Conservation (phyloP, 306 rosid genomes). For the Dicorynia guianensis region DNA sequence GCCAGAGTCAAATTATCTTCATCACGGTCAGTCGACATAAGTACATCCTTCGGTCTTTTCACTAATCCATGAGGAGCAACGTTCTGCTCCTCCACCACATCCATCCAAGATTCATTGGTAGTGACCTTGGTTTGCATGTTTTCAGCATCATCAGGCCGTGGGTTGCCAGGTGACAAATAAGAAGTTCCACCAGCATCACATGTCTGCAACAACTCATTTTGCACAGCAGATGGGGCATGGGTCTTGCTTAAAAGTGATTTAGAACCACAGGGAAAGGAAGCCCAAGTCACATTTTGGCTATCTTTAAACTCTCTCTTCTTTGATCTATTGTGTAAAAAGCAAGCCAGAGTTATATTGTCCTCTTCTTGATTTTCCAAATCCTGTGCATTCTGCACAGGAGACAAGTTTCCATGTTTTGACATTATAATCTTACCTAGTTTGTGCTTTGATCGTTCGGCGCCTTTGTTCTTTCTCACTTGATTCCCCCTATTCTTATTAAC, state of each 20-base stretch:
- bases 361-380: conserved; percentile 43
- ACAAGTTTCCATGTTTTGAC: conserved; percentile 17
- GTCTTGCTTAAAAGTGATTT: conserved; percentile 6
- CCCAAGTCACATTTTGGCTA: conserved; percentile 22
- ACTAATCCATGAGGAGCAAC: conserved; percentile 25
- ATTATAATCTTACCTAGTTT: conserved; percentile 20
- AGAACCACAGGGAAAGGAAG: conserved; percentile 9
- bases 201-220: conserved; percentile 20
- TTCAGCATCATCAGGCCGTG: not conserved
- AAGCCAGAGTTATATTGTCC: conserved; percentile 51
- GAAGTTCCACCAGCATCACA: conserved; percentile 28
- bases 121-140: not conserved
- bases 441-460: conserved; percentile 31
- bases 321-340: conserved; percentile 38
- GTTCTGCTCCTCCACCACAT: conserved; percentile 17
- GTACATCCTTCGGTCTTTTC: conserved; percentile 29
- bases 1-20: conserved; percentile 45
- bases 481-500: conserved; percentile 23
- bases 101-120: conserved; percentile 5
- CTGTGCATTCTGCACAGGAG: conserved; percentile 41
- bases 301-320: conserved; percentile 52
- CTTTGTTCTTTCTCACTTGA: conserved; percentile 24
- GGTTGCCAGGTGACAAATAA: not conserved
- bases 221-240: conserved; percentile 25
- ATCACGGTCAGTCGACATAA: not conserved